Percentiles rank a stretch among this genome's conserved stretches.
phyloP scores from a whole-genome alignment of 2,329 filamentous ascomycete genomes.

The Exophiala sp. region DNA sequence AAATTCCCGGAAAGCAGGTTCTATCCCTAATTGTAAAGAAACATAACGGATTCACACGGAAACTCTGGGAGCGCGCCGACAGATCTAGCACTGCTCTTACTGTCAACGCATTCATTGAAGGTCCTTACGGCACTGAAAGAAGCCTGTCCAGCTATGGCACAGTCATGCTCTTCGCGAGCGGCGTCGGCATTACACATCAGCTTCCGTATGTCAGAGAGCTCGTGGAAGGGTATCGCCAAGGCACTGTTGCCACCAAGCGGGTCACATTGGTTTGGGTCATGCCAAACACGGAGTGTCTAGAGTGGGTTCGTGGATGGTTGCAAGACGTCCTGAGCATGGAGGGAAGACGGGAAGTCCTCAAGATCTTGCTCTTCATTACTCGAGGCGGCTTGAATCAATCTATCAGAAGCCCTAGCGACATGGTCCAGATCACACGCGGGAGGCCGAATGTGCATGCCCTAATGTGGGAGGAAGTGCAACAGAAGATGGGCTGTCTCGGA shows the following conservation, averaged over 20 bases:
- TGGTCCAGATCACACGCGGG: conserved; percentile 88
- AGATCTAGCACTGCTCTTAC: conserved; percentile 52
- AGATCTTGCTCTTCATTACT: conserved; percentile 86
- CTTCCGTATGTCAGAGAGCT: conserved; percentile 81
- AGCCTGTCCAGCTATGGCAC: conserved; percentile 90
- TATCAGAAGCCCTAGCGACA: conserved; percentile 70
- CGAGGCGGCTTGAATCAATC: conserved; percentile 79
- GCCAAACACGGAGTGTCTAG: conserved; percentile 79
- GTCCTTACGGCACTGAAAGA: conserved; percentile 82
- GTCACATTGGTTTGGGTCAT: conserved; percentile 90
- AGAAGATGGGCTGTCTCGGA: conserved; percentile 82
- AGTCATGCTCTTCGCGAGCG: conserved; percentile 82
- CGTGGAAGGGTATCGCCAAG: conserved; percentile 64
- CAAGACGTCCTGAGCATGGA: conserved; percentile 73
- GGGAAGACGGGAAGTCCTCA: conserved; percentile 74
- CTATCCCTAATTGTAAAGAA: conserved; percentile 84
- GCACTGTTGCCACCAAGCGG: conserved; percentile 74
- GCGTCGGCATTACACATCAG: conserved; percentile 93
- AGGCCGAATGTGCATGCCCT: conserved; percentile 77
- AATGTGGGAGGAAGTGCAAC: conserved; percentile 75
- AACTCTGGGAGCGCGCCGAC: conserved; percentile 68
- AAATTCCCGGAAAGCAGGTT: conserved; percentile 50
- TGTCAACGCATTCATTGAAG: conserved; percentile 75
- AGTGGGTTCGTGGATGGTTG: conserved; percentile 91
- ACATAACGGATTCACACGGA: conserved; percentile 82